Percentiles rank a stretch among this genome's conserved stretches.
phyloP scores from a whole-genome alignment of 1,284 basidiomycete genomes.

The Ustilago sp. region DNA sequence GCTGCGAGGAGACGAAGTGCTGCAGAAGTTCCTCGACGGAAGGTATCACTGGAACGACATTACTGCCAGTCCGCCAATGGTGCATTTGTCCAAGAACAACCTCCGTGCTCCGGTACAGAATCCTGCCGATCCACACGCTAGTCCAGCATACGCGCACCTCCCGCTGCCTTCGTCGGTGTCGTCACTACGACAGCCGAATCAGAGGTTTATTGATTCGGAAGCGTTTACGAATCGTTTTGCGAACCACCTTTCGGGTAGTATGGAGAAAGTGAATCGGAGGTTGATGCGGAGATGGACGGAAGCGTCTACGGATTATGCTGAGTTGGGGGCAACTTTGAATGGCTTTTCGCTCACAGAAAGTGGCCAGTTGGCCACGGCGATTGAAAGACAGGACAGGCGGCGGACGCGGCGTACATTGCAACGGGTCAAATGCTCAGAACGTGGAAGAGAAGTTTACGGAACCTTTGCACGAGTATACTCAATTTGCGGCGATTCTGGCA shows the following conservation, averaged over 20 bases:
- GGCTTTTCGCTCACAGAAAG: conserved; percentile 91
- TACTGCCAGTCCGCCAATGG: conserved; percentile 78
- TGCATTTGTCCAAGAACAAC: conserved; percentile 91
- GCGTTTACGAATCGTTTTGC: conserved; percentile 96
- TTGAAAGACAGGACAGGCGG: conserved; percentile 95
- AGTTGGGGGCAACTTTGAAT: conserved; percentile 94
- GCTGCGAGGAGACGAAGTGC: conserved; percentile 90
- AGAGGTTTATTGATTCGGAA: conserved; percentile 92
- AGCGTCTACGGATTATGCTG: conserved; percentile 87
- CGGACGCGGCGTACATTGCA: conserved; percentile 92
- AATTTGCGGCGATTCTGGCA: conserved; percentile 94
- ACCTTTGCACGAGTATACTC: conserved; percentile 93
- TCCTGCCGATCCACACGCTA: conserved; percentile 82
- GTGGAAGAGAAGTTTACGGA: conserved; percentile 85
- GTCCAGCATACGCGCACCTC: conserved; percentile 82
- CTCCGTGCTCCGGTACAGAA: conserved; percentile 94
- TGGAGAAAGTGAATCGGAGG: conserved; percentile 95
- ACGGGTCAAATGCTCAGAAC: conserved; percentile 75
- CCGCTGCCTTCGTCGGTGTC: conserved; percentile 79
- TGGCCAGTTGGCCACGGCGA: conserved; percentile 78
- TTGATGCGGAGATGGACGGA: conserved; percentile 95
- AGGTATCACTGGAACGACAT: conserved; percentile 84
- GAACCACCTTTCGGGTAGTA: conserved; percentile 85
- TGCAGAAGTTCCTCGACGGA: conserved; percentile 93
- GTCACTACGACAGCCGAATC: conserved; percentile 58